Conservation (phyloP, 331 rosid genomes). For the Telfairia occidentalis region DNA sequence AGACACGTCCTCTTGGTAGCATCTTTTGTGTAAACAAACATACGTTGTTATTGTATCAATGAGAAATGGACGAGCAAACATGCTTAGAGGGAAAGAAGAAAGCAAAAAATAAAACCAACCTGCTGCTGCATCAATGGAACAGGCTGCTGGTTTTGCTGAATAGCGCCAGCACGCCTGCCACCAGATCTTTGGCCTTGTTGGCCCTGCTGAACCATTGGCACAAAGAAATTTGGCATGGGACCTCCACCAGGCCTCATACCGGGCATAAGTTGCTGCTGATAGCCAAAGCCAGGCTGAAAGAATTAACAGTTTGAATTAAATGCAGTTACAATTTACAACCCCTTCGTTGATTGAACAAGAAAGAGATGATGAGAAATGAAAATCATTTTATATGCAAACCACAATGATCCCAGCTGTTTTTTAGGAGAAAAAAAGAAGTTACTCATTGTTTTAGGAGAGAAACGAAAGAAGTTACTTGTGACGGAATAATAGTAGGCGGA, state of each 20-base stretch:
- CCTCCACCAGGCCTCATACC: constrained; percentile 99
- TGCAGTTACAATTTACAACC: not conserved
- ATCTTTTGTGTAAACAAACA: constrained; percentile 30
- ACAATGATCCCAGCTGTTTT: too few species aligned
- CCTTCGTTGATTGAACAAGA: not conserved
- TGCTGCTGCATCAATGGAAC: constrained; percentile 75
- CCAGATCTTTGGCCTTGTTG: constrained; percentile 94
- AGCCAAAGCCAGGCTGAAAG: constrained; percentile 85
- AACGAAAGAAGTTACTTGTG: constrained; percentile 45
- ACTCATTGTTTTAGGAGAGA: too few species aligned
- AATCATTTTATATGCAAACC: not conserved
- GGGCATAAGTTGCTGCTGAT: constrained; percentile 95
- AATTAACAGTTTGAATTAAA: not conserved
- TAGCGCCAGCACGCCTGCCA: constrained; percentile 75
- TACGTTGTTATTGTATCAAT: not conserved
- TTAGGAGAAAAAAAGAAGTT: too few species aligned
- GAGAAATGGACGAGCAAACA: not conserved
- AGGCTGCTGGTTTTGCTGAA: constrained; percentile 79
- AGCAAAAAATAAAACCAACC: constrained; percentile 9
- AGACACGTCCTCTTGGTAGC: constrained; percentile 86
- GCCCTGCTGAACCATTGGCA: constrained; percentile 97
- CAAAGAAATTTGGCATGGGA: constrained; percentile 81
- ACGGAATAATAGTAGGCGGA: constrained; percentile 87
- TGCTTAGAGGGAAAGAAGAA: not conserved
- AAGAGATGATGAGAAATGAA: not conserved